Evolutionary conservation across 1,139 yeast genomes (phyloP), one percentile per base, ranked within the genome.

Genomic region (Sugiyamaella pinicola): DNA sequence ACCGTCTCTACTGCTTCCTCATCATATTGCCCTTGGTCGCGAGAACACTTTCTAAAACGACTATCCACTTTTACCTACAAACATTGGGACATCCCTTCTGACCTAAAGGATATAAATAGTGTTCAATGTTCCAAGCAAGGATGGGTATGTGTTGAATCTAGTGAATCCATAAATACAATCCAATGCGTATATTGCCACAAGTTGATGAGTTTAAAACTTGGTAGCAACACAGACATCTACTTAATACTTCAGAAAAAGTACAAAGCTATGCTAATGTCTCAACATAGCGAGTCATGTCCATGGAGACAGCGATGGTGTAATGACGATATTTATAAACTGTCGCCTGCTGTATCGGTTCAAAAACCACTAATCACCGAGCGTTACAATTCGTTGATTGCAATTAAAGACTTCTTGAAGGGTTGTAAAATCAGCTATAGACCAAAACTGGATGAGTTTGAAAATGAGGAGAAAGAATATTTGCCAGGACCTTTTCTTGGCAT

Each of bases 11-110:
- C 37, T 9, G 12, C 49, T 28, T 31, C 48, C 1, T 22, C 51
- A 4, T 31, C 55, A 17, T 60, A 60, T 39, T 51, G 56, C 21
- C 64, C 64, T 21, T 61, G 64, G 64, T 57, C 61, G 13, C 51
- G 62, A 26, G 60, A 59, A 4, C 38, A 26, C 37, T 56, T 61
- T 35, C 51, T 61, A 2, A 46, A 43, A 8, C 52, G 64, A 21
- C 49, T 61, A 44, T 21, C 57, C 2, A 54, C 61, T n/a, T 61
- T 42, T 43, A 53, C 55, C 2, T 51, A 49, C 35, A 49, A 49
- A 41, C 44, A 53, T 38, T 61, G 64, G 64, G 53, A 47, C 17
- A 45, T 61, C 3, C 62, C 64, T n/a, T 24, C 51, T 2, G 45
- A 46, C 4, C 35, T 54, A 40, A 38, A 19, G 17, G 17, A 26